Evolutionary conservation across 1,139 yeast genomes (phyloP).

Genomic region (Blastobotrys serpentis): DNA sequence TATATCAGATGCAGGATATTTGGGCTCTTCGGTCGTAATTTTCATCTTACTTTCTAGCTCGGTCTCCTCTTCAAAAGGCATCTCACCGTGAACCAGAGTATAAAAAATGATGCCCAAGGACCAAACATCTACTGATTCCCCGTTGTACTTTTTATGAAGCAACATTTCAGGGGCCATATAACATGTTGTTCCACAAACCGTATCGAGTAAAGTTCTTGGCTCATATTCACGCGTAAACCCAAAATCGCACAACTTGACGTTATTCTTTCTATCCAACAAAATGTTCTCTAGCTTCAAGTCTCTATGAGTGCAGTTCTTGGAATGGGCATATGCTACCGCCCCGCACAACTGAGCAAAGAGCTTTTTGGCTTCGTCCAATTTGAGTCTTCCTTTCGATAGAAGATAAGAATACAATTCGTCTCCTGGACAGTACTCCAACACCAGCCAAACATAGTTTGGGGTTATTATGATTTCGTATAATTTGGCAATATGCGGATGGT

Average conservation of each 20-base stretch:
- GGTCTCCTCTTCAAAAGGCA: constrained; percentile 88
- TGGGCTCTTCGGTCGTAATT: constrained; percentile 67
- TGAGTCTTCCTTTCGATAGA: constrained; percentile 49
- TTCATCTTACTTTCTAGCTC: constrained; percentile 59
- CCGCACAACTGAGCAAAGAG: constrained; percentile 77
- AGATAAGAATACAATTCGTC: constrained; percentile 80
- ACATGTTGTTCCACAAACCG: constrained; percentile 91
- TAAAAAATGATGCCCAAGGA: constrained; percentile 90
- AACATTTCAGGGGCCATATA: constrained; percentile 96
- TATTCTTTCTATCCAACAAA: constrained; percentile 64
- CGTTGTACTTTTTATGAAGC: constrained; percentile 66
- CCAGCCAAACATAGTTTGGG: constrained; percentile 81
- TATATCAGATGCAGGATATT: constrained; percentile 43
- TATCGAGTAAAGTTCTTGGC: constrained; percentile 59
- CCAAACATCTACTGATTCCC: constrained; percentile 86
- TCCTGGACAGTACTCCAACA: constrained; percentile 85
- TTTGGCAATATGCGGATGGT: constrained; percentile 79
- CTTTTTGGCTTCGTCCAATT: constrained; percentile 51
- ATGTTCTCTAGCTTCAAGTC: constrained; percentile 88
- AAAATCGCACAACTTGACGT: constrained; percentile 82
- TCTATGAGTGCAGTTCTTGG: constrained; percentile 79
- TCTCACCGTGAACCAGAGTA: constrained; percentile 78
- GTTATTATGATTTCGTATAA: constrained; percentile 84
- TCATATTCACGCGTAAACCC: constrained; percentile 88
- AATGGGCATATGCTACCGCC: constrained; percentile 83